A percentile compares a stretch with the other conserved stretches of the same genome.
Evolutionary conservation across 2,329 filamentous ascomycete genomes (phyloP).

Genomic region (Alternaria sp.): DNA sequence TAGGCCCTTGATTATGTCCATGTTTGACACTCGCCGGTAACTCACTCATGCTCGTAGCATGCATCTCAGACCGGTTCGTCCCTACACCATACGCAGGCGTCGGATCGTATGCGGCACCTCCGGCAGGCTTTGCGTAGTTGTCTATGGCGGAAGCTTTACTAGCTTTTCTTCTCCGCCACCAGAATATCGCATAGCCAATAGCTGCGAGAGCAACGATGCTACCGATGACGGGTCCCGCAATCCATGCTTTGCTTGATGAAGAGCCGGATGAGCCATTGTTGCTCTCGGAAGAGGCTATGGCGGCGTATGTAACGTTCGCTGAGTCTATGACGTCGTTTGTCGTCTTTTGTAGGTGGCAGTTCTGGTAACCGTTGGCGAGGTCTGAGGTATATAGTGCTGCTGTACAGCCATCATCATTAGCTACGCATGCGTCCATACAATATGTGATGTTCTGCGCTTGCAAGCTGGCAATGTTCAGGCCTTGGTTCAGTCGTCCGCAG

Average conservation of each 20-base stretch:
- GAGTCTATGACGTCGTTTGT: slow-evolving; percentile 32
- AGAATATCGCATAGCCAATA: slow-evolving; percentile 27
- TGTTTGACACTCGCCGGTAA: slow-evolving; percentile 25
- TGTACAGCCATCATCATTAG: slow-evolving; percentile 33
- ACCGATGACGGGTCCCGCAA: slow-evolving; percentile 41
- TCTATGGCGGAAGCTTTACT: slow-evolving; percentile 6
- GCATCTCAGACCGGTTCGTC: slow-evolving; percentile 13
- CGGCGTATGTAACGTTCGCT: slow-evolving; percentile 33
- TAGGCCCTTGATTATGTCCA: too few species aligned
- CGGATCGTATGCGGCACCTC: neutral
- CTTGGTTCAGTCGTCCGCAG: slow-evolving; percentile 42
- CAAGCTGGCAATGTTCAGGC: slow-evolving; percentile 41
- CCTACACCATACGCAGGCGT: slow-evolving; percentile 20
- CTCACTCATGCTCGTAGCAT: slow-evolving; percentile 22
- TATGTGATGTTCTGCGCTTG: slow-evolving; percentile 41
- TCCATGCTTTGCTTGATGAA: slow-evolving; percentile 43
- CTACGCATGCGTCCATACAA: slow-evolving; percentile 45
- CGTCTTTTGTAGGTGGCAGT: slow-evolving; percentile 48
- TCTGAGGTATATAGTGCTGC: slow-evolving; percentile 41
- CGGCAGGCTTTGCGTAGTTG: slow-evolving; percentile 12
- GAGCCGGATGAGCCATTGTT: slow-evolving; percentile 6
- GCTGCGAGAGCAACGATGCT: slow-evolving; percentile 28
- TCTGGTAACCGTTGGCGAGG: slow-evolving; percentile 38
- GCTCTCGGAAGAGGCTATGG: slow-evolving; percentile 20
- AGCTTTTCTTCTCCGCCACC: slow-evolving; percentile 27